Evolutionary conservation across 331 rosid species (phyloP), one percentile per base, ranked within the genome.

Genomic region (Malus hybrid): DNA sequence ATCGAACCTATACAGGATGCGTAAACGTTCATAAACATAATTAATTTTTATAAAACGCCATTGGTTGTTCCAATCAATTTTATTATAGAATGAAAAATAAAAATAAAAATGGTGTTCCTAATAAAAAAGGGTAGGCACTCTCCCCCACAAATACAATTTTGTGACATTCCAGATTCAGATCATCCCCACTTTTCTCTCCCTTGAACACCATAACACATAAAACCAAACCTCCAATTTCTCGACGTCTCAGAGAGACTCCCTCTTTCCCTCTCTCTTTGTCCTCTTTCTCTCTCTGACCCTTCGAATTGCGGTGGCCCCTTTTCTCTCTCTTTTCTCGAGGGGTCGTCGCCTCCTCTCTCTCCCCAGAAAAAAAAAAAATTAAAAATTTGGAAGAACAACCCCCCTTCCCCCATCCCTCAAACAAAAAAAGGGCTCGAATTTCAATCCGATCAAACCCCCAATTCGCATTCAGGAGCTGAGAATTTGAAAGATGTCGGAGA

Each of bases 401-500:
- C 32, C 32, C 14, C 0, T 42, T 36, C 44, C 48, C 5, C 48
- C 48, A 42, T 42, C 48, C 13, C 3, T 42, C 48, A 18, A 11
- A 1, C 20, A 27, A 52, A 13, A 11, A 42, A 22, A 29, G 9
- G 10, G 22, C 60, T 19, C 39, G 76, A 32, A 59, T 76, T 42
- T 29, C 16, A 27, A 57, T 64, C 73, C 65, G 65, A 73, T 72
- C 70, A 54, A 48, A 73, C 74, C 70, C 70, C 52, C 5, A 63
- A 7, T 28, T 27, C 20, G 39, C 32, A 12, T 63, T 27, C 18
- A 16, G 32, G n/a, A 63, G 67, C 67, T 63, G 67, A 14, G 67
- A 63, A 14, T 63, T 28, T 24, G 14, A 70, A 72, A 28, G 29
- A 90, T 91, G 98, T 90, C 96, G 81, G 98, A 91, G 69, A 88